phyloP scores from a whole-genome alignment of 1,284 basidiomycete species.

The Ganoderma leucocontextum region DNA sequence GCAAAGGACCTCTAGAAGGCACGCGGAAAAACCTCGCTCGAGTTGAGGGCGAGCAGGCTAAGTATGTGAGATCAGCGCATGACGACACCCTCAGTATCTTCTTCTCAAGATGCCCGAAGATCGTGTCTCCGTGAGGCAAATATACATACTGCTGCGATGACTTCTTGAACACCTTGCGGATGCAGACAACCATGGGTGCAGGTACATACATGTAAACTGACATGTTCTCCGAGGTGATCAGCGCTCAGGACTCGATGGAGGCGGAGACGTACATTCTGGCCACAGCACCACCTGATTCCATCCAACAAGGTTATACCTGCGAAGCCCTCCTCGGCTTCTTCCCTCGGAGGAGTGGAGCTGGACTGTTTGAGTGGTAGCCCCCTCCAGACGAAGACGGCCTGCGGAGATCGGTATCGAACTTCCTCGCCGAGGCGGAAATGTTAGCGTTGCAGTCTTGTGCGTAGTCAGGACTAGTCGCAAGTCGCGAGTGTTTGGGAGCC shows the following conservation, averaged over 20 bases:
- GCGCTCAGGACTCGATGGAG: background rate
- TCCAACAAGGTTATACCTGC: constrained; percentile 10
- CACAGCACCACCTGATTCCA: background rate
- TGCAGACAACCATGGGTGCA: background rate
- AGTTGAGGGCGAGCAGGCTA: background rate
- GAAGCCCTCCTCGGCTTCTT: background rate
- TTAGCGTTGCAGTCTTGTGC: background rate
- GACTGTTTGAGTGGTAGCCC: background rate
- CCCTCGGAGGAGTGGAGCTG: background rate
- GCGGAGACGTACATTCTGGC: background rate
- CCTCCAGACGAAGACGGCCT: background rate
- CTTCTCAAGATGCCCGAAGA: background rate
- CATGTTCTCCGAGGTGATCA: constrained; percentile 3
- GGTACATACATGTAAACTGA: background rate
- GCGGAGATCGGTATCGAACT: background rate
- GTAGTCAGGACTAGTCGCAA: background rate
- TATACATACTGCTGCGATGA: background rate
- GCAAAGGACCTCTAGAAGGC: background rate
- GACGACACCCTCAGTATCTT: background rate
- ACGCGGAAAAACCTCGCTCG: background rate
- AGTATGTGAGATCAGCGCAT: background rate
- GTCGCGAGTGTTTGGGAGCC: background rate
- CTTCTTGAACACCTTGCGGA: background rate
- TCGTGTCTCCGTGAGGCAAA: background rate
- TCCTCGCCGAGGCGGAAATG: too few relatives aligned